Percentiles rank a stretch among this genome's conserved stretches.
Evolutionary conservation across 202 grass and related monocot genomes (phyloP).

Genomic region (Zizania palustris): DNA sequence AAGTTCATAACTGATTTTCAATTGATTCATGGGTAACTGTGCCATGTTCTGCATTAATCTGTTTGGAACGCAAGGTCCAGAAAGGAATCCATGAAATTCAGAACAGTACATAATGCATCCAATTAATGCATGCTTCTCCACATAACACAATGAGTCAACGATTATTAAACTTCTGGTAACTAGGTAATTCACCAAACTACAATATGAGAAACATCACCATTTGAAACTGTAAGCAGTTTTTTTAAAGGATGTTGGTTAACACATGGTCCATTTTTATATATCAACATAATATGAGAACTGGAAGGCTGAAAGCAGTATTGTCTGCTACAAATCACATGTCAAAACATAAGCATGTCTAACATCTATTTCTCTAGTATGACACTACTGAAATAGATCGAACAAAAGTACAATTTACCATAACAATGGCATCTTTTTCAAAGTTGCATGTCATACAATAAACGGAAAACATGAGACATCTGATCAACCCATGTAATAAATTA

Average conservation of each 20-base stretch:
- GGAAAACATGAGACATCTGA: no score
- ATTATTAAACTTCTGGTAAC: not conserved
- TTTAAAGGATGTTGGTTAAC: not conserved
- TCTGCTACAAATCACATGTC: slow-evolving; percentile 1
- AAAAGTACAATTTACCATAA: no score
- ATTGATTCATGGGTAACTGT: not conserved
- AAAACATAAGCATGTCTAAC: not conserved
- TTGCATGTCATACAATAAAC: not conserved
- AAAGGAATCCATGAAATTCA: not conserved
- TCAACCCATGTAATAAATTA: no score
- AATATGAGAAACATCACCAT: not conserved
- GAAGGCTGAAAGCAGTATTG: not conserved
- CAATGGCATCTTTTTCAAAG: not conserved
- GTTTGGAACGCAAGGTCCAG: not conserved
- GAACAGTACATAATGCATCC: not conserved
- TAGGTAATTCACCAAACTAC: not conserved
- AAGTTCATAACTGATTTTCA: not conserved
- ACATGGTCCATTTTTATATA: not conserved
- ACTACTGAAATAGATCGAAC: no score
- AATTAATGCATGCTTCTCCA: not conserved
- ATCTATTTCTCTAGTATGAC: no score
- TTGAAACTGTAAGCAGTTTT: not conserved
- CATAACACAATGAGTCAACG: slow-evolving; percentile 1
- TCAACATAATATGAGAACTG: not conserved
- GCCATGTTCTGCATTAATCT: not conserved